Evolutionary conservation across 208 protist species (phyloP).

Genomic region (Wallacemonas collosoma): DNA sequence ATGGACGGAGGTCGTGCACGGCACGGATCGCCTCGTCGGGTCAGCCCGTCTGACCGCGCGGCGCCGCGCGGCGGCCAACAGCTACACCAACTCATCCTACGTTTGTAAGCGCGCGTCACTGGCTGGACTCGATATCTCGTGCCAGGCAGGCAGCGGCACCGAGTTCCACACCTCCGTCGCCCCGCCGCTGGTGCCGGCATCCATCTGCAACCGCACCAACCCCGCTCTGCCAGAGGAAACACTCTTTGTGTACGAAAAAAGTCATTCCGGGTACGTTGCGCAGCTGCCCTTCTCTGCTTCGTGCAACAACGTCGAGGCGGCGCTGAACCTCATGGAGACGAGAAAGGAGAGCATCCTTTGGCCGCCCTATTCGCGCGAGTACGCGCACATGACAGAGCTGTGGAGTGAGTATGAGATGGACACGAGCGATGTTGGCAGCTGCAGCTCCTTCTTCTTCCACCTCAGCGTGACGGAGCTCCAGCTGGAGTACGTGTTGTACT

Average conservation of each 20-base stretch:
- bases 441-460: slow-evolving; percentile 33
- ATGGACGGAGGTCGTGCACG: slow-evolving; percentile 18
- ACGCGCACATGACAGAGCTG: slow-evolving; percentile 26
- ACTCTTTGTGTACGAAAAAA: slow-evolving; percentile 22
- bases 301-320: slow-evolving; percentile 21
- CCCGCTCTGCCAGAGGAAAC: background rate
- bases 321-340: slow-evolving; percentile 31
- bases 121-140: slow-evolving; percentile 10
- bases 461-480: slow-evolving; percentile 20
- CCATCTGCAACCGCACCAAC: slow-evolving; percentile 20
- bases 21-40: slow-evolving; percentile 24
- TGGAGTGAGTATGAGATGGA: slow-evolving; percentile 35
- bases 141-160: slow-evolving; percentile 13
- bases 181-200: slow-evolving; percentile 24
- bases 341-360: slow-evolving; percentile 28
- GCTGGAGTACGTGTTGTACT: slow-evolving; percentile 31
- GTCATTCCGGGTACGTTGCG: slow-evolving; percentile 30
- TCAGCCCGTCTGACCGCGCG: slow-evolving; percentile 17
- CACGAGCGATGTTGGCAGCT: slow-evolving; percentile 19
- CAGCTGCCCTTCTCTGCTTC: slow-evolving; percentile 37
- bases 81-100: slow-evolving; percentile 2
- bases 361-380: slow-evolving; percentile 18
- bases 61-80: background rate
- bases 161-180: slow-evolving; percentile 10
- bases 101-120: slow-evolving; percentile 5